Evolutionary conservation across 306 rosid genomes (phyloP).

Genomic region (Potentilla sterilis): DNA sequence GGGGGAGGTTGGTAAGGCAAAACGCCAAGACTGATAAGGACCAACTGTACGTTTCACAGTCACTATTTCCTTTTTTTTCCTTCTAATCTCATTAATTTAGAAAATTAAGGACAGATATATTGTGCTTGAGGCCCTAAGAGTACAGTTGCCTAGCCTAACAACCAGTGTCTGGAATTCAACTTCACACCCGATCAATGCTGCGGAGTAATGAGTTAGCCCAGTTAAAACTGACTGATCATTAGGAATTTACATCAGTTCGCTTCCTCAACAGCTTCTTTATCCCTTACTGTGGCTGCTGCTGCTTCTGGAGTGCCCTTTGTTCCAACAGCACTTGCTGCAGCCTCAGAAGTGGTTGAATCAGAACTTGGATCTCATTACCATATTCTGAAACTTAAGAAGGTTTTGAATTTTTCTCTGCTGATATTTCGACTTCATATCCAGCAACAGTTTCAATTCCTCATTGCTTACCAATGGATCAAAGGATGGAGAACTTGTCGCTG

Average conservation of each 20-base stretch:
- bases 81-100: too few species aligned
- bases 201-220: conserved; percentile 42
- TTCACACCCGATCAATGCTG: conserved; percentile 67
- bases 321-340: conserved; percentile 14
- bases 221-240: conserved; percentile 36
- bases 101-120: too few species aligned
- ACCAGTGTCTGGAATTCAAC: conserved; percentile 38
- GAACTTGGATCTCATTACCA: conserved; percentile 37
- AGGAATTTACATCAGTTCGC: conserved; percentile 56
- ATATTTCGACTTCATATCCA: conserved; percentile 33
- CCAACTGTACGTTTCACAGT: too few species aligned
- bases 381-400: conserved; percentile 34
- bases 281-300: conserved; percentile 35
- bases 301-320: conserved; percentile 26
- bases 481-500: conserved; percentile 49
- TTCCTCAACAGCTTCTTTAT: conserved; percentile 32
- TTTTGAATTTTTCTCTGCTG: conserved; percentile 24
- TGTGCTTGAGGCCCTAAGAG: conserved; percentile 42
- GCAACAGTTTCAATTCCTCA: conserved; percentile 34
- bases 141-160: conserved; percentile 46
- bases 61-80: too few species aligned
- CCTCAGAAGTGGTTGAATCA: conserved; percentile 21
- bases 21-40: too few species aligned
- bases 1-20: too few species aligned
- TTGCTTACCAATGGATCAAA: conserved; percentile 32